These are phyloP conservation scores for Prunus salicina DNA, from an alignment of 306 rosid genomes.

Conservation along the genomic window DNA sequence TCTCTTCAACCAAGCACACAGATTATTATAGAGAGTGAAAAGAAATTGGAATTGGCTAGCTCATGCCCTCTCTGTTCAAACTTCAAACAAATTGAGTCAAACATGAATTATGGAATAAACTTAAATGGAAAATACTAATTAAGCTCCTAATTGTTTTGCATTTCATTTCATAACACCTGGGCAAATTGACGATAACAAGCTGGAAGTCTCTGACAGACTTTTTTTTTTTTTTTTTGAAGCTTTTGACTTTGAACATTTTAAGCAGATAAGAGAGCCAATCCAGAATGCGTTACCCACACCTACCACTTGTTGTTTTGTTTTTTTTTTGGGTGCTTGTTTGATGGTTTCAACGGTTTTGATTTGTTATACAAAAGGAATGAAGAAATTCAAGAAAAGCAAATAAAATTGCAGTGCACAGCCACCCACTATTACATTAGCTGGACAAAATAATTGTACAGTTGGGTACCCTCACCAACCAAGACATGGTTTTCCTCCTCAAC, in stretches of 20 bases:
- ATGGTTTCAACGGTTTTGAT: neutral
- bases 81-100: neutral
- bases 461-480: too few relatives aligned
- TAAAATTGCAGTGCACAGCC: too few relatives aligned
- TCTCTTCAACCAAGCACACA: neutral
- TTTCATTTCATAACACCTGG: neutral
- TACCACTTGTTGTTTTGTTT: neutral
- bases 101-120: neutral
- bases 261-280: neutral
- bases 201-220: neutral
- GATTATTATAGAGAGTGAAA: neutral
- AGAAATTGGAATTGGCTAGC: neutral
- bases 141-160: neutral
- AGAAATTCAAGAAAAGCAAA: too few relatives aligned
- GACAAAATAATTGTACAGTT: neutral
- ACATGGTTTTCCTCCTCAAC: neutral
- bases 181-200: neutral
- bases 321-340: neutral
- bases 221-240: neutral
- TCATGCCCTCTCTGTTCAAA: neutral
- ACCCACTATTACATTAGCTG: neutral
- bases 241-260: neutral
- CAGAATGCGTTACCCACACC: neutral
- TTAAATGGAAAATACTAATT: neutral
- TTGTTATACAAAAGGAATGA: too few relatives aligned